These are phyloP conservation scores for Leptographium radiaticola DNA, from an alignment of 2,329 filamentous ascomycete genomes.

Conservation along the genomic window DNA sequence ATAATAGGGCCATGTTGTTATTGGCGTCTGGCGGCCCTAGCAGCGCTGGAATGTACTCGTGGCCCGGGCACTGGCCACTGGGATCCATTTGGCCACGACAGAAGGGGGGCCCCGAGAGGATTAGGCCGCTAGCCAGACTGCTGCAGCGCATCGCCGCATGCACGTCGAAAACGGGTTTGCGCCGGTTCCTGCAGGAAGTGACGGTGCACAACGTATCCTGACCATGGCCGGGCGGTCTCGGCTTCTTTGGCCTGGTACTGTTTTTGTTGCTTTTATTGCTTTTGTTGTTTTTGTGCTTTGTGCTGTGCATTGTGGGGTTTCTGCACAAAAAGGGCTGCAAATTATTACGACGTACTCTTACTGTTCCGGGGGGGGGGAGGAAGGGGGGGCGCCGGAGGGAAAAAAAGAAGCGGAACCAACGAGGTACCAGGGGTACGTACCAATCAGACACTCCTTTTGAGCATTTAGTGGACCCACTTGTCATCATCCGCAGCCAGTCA, in stretches of 20 bases:
- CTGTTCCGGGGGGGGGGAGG: not conserved
- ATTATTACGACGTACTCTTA: no score
- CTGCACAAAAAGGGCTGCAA: not conserved
- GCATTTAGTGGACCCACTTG: no score
- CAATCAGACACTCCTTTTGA: not conserved
- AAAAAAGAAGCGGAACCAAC: not conserved
- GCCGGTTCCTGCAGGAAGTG: not conserved
- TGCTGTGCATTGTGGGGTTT: not conserved
- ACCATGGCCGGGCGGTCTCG: not conserved
- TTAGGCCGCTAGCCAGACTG: no score
- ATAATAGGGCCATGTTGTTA: not conserved
- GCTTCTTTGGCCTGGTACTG: not conserved
- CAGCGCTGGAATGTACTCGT: not conserved
- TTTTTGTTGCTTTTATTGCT: no score
- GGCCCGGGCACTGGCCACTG: not conserved
- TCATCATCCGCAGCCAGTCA: constrained; percentile 1
- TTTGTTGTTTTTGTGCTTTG: no score
- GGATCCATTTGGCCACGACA: not conserved
- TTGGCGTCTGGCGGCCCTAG: not conserved
- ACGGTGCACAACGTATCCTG: no score
- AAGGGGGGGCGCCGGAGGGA: not conserved
- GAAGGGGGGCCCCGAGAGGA: no score
- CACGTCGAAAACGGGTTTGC: not conserved
- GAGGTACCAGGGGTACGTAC: not conserved
- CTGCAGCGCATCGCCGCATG: not conserved